Evolutionary conservation across 768 basidiomycete genomes (phyloP), one percentile per base, ranked within the genome.

Genomic region (Naganishia onofrii): DNA sequence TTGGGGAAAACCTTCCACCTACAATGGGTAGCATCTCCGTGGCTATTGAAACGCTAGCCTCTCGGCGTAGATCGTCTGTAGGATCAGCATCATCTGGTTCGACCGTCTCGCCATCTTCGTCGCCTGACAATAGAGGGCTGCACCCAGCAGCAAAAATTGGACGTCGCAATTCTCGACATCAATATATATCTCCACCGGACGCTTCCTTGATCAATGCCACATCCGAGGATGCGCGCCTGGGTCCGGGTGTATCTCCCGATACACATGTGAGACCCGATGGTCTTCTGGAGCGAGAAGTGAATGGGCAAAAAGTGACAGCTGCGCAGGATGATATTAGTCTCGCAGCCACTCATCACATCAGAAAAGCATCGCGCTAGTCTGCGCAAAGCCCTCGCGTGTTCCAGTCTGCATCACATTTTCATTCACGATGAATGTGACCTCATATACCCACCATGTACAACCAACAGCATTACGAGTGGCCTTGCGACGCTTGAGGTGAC

Each of bases 201-300:
- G 70, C 78, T 1, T 71, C 74, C 19, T 64, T 82, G n/a, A 67
- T 78, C 15, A 65, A 73, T 2, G 77, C 79, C 0, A 74, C 78
- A 1, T 66, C 74, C 5, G 65, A 72, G 13, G 73, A 76, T 8
- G 73, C 72, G 53, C 81, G 80, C 0, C 68, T 79, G 0, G 81
- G 81, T 26, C 81, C 78, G 2, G 81, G 81, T 13, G 81, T 82
- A 31, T 72, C 72, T 13, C 23, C 70, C 1, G 79, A 80, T 65
- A 77, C 73, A 21, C 66, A 73, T 2, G 68, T 79, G 15, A 75
- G 73, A 23, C 42, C 66, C 8, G 74, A 76, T 23, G 79, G 79
- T 6, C 71, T 78, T 70, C 65, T 80, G n/a, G 70, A 74, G 70
- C 68, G 74, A 17, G 71, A 74, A 48, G 73, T 80, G 8, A 58